Conservation (phyloP, 2,329 filamentous ascomycete genomes). For the Ophiostoma novo-ulmi region DNA sequence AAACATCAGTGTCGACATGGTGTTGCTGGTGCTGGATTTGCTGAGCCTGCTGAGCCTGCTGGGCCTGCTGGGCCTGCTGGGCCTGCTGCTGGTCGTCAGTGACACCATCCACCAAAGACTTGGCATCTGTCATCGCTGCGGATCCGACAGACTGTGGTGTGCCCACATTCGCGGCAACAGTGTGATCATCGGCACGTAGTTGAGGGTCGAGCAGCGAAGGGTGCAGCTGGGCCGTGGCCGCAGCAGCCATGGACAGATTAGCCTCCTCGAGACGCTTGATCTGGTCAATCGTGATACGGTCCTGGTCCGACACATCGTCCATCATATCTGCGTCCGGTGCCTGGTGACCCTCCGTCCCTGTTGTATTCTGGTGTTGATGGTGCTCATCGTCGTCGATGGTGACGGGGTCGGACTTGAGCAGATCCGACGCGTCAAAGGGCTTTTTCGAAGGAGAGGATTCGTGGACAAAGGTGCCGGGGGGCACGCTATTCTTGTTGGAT, state of each 20-base stretch:
- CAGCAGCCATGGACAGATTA: constrained; percentile 52
- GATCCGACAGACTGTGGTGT: constrained; percentile 24
- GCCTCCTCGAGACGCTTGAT: constrained; percentile 47
- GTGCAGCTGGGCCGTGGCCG: constrained; percentile 52
- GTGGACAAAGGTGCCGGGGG: constrained; percentile 9
- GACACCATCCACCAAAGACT: constrained; percentile 20
- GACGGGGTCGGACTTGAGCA: constrained; percentile 20
- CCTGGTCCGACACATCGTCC: constrained; percentile 20
- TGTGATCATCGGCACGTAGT: constrained; percentile 31
- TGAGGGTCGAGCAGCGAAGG: constrained; percentile 51
- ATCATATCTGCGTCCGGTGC: constrained; percentile 9
- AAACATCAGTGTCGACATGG: background rate
- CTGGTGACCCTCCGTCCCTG: background rate
- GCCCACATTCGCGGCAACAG: background rate
- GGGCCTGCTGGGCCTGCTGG: constrained; percentile 3
- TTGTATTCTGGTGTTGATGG: background rate
- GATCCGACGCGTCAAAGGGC: constrained; percentile 20
- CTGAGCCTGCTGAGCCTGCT: constrained; percentile 4
- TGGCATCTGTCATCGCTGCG: background rate
- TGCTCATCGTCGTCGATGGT: background rate
- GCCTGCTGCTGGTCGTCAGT: background rate
- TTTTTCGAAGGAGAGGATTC: constrained; percentile 9
- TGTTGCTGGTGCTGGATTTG: constrained; percentile 8
- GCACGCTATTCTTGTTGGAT: background rate
- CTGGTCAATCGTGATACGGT: constrained; percentile 37